Evolutionary conservation across 2,329 filamentous ascomycete species (phyloP), one percentile per base, ranked within the genome.

Genomic region (Fusarium staphyleae): DNA sequence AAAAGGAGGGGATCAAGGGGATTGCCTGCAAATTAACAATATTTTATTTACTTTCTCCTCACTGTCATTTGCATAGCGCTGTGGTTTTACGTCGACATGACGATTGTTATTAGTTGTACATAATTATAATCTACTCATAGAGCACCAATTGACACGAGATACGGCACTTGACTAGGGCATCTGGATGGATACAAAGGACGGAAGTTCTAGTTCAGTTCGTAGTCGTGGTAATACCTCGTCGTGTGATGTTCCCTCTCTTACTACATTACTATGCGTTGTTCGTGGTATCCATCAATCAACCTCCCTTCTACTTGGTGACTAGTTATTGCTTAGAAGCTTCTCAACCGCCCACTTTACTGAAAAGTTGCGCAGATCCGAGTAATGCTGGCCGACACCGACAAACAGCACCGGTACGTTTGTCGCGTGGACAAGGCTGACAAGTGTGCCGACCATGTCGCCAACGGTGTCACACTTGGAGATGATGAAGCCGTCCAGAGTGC

Each of bases 381-480:
- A 88, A 67, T 88, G 85, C 72, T 88, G 86, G 11, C 86, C 86
- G 22, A 88, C 85, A 51, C 84, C 95, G 63, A 99, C 83, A 70
- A 99, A 99, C 10, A 98, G 82, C 15, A 99, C 92, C 0, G 96
- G 96, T 37, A 99, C 96, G 22, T 93, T 91, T 3, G 96, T 99
- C 3, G 95, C 93, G 76, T 98, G 93, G 32, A 99, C 93, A 80
- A 99, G 93, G 72, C 91, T 96, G 58, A 99, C 95, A 60, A 99
- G 79, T 3, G 93, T 97, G 65, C 84, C 92, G 35, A 97, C 92
- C 93, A 98, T 98, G 76, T 97, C 93, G n/a, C 95, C 96, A 30
- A 99, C 96, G 0, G 95, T 99, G 77, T 99, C 95, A 73, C 95
- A 98, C 76, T 99, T 99, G 55, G 89, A 93, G 66, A 99, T 97